A percentile compares a stretch with the other conserved stretches of the same genome.
Evolutionary conservation across 768 basidiomycete genomes (phyloP).

Genomic region (Saitozyma podzolica): DNA sequence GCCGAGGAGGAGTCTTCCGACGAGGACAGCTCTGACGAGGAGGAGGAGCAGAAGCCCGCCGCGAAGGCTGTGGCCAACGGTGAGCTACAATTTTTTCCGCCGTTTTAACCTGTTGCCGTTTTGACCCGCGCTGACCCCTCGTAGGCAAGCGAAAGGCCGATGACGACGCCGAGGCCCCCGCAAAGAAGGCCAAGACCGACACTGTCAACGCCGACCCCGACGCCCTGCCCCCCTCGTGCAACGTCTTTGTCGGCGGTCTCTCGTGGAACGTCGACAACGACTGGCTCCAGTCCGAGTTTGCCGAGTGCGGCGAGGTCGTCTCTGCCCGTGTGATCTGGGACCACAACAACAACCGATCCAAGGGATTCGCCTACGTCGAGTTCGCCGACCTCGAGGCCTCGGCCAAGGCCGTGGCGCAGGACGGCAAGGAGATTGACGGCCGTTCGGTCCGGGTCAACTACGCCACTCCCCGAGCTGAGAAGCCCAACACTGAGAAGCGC

Average conservation of each 20-base stretch:
- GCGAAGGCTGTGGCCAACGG: background rate
- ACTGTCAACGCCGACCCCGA: conserved; percentile 48
- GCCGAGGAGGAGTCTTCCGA: conserved; percentile 4
- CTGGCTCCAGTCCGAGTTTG: conserved; percentile 87
- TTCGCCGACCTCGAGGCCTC: conserved; percentile 59
- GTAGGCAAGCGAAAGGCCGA: conserved; percentile 81
- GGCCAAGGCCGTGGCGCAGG: conserved; percentile 69
- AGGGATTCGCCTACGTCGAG: conserved; percentile 62
- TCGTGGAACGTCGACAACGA: conserved; percentile 98
- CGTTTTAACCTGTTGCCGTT: conserved; percentile 15
- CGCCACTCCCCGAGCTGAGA: conserved; percentile 61
- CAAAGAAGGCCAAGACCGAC: conserved; percentile 79
- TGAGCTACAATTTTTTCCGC: conserved; percentile 2
- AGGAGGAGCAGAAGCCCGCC: conserved; percentile 7
- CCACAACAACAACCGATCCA: conserved; percentile 54
- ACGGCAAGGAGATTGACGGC: conserved; percentile 88
- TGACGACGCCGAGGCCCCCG: conserved; percentile 60
- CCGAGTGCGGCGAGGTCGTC: conserved; percentile 80
- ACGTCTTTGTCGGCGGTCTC: conserved; percentile 86
- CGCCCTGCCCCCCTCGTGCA: conserved; percentile 57
- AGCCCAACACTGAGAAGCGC: conserved; percentile 63
- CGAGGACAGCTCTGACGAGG: background rate
- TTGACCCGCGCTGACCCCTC: conserved; percentile 10
- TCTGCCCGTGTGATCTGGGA: conserved; percentile 77
- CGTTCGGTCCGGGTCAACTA: conserved; percentile 83